Conservation (phyloP, 2,329 filamentous ascomycete genomes). For the Phoma herbarum region DNA sequence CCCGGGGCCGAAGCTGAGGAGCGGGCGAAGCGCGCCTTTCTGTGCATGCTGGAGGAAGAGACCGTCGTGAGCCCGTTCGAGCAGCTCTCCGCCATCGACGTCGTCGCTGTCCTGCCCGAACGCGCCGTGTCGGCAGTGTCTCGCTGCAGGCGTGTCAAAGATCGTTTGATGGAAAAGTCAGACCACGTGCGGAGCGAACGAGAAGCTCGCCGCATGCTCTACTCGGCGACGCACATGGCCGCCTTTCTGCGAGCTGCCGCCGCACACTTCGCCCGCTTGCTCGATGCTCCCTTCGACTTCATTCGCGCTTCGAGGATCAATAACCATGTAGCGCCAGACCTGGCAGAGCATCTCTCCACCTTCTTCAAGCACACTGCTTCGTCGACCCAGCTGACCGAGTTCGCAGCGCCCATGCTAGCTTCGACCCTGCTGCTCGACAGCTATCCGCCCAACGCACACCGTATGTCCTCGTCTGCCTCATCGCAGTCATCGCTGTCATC, state of each 20-base stretch:
- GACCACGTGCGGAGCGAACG: neutral
- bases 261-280: neutral
- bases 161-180: neutral
- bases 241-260: neutral
- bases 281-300: neutral
- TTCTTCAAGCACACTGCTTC: constrained; percentile 29
- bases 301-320: neutral
- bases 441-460: constrained; percentile 28
- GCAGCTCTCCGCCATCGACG: too few relatives aligned
- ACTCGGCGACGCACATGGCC: neutral
- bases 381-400: constrained; percentile 29
- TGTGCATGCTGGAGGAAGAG: too few relatives aligned
- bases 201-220: neutral
- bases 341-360: constrained; percentile 14
- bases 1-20: too few relatives aligned
- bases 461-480: neutral
- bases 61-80: too few relatives aligned
- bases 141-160: neutral
- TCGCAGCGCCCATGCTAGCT: constrained; percentile 33
- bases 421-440: constrained; percentile 37
- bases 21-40: too few relatives aligned
- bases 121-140: neutral
- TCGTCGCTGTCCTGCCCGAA: too few relatives aligned
- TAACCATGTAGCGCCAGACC: neutral
- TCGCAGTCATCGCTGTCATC: neutral